Base-by-base conservation (phyloP, 225 moss, liverwort and hornwort species). In the Neckera pumila region DNA sequence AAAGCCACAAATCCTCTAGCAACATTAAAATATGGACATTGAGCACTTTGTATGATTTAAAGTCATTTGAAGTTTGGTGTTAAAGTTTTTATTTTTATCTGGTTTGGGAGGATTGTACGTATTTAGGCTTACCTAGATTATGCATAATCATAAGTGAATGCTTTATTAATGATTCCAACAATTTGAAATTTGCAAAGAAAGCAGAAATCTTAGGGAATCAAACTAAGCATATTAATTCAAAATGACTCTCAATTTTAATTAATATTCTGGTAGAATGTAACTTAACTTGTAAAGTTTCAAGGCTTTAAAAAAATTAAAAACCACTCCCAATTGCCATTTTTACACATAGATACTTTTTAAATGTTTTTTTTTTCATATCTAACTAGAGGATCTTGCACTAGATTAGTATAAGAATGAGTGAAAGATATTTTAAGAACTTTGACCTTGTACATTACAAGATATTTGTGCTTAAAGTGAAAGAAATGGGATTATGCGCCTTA, bases 101-200 rank as follows among this genome's bases (percentile, higher is more conserved):
- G 4, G 6, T n/a, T n/a, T 67, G 0, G 3, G 6, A 12, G 7
- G 12, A 7, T 2, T 0, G 0, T n/a, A 67, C 6, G 12, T 6
- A n/a, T 67, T n/a, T 21, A 7, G n/a, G 22, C 13, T 38, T 38
- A 8, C 38, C 23, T 23, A 38, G 12, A 7, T 69, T 69, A 69
- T 22, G 0, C 12, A 38, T 13, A 40, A 12, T 38, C 4, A 69
- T 0, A 14, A 0, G 23, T 40, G 40, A 23, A 38, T 38, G 1
- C 38, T 38, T 69, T 13, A 69, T 23, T 13, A 23, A 69, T 38
- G 4, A 23, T 69, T 5, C 12, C 7, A 67, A 22, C 21, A 6
- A 67, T 21, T 69, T 38, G 38, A 38, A 69, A 69, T 69, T 67
- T 38, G 13, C 2, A 13, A 23, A 38, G 0, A 38, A 22, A 38